Evolutionary conservation across 352 stramenopile species (phyloP), one percentile per base, ranked within the genome.

Genomic region (Phytopythium chamaehyphon): DNA sequence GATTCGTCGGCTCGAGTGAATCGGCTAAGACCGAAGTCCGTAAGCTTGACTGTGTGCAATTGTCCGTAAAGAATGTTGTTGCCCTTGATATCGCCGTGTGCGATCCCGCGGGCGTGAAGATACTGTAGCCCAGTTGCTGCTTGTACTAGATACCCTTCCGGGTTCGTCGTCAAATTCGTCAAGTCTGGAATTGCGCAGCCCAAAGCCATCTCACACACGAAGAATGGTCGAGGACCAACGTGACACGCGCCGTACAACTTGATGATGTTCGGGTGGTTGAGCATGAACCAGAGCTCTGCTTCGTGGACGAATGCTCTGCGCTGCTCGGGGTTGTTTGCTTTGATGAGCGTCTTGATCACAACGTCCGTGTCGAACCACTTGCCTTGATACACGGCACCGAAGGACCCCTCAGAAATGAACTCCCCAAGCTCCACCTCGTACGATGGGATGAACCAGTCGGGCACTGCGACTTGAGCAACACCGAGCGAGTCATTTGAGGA

Each of bases 141-240:
- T n/a, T n/a, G n/a, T n/a, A n/a, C n/a, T n/a, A n/a, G n/a, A n/a
- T n/a, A n/a, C n/a, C n/a, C n/a, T n/a, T n/a, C n/a, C n/a, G n/a
- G n/a, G n/a, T n/a, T n/a, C n/a, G n/a, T n/a, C n/a, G n/a, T n/a
- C n/a, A n/a, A n/a, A n/a, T n/a, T n/a, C n/a, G n/a, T n/a, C n/a
- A n/a, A n/a, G n/a, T n/a, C n/a, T n/a, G n/a, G n/a, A n/a, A n/a
- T n/a, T n/a, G n/a, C n/a, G n/a, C n/a, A n/a, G n/a, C n/a, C n/a
- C n/a, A n/a, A n/a, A n/a, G n/a, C n/a, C n/a, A n/a, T n/a, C 36
- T 72, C 63, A 37, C 59, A 72, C 22, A 72, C 52, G 52, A 72
- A 72, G 63, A 69, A 73, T 21, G 64, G 43, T 18, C 22, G 64
- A 28, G 65, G 44, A 10, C 61, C 64, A 24, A 73, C 60, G 16